Evolutionary conservation across 495 filamentous ascomycete genomes (phyloP).

Genomic region (Aspergillus homomorphus): DNA sequence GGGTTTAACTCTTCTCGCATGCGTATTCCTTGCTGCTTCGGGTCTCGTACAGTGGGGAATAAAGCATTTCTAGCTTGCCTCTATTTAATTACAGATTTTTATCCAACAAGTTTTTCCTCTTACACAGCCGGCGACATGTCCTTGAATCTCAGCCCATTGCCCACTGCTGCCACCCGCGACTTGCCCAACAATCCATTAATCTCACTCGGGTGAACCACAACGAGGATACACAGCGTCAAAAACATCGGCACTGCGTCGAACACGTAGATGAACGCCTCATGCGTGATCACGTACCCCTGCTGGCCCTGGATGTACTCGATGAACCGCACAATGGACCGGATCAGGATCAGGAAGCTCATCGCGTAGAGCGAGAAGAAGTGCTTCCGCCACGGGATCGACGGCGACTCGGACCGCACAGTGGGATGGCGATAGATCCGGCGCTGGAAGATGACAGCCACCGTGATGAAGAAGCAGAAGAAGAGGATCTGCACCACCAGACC

Average conservation of each 20-base stretch:
- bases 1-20: neutral
- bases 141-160: neutral
- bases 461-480: conserved; percentile 24
- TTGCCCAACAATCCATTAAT: conserved; percentile 2
- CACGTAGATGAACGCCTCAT: conserved; percentile 54
- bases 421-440: conserved; percentile 24
- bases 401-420: neutral
- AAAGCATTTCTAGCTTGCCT: no score
- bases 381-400: neutral
- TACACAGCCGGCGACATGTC: neutral
- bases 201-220: neutral
- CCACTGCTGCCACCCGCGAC: conserved; percentile 1
- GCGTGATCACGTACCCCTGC: conserved; percentile 41
- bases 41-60: neutral
- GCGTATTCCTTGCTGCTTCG: neutral
- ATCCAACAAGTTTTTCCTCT: neutral
- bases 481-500: conserved; percentile 36
- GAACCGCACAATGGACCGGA: conserved; percentile 57
- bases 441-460: conserved; percentile 30
- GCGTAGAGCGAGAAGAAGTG: conserved; percentile 6
- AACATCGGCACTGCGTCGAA: conserved; percentile 6
- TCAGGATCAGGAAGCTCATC: conserved; percentile 45
- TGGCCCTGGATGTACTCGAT: conserved; percentile 57
- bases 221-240: conserved; percentile 1
- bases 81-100: no score